These are phyloP conservation scores for Taiozyma sp. DNA, from an alignment of 1,139 yeast species.

Conservation along the genomic window DNA sequence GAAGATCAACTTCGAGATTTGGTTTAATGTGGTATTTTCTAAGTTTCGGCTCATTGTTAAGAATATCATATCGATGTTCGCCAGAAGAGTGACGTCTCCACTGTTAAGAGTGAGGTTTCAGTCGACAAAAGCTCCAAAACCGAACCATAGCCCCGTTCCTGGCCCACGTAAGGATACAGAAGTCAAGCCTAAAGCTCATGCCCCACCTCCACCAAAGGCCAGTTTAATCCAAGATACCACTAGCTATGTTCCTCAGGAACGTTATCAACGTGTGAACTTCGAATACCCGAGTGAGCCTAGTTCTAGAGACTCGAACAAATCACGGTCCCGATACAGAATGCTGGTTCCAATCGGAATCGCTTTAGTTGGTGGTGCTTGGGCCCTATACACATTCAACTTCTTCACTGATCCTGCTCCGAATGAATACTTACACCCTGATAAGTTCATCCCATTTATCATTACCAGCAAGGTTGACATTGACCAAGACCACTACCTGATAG, in stretches of 20 bases:
- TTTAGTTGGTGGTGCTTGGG: slow-evolving; percentile 53
- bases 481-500: slow-evolving; percentile 66
- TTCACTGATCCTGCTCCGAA: slow-evolving; percentile 32
- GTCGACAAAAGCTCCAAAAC: slow-evolving; percentile 1
- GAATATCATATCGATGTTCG: not conserved
- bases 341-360: slow-evolving; percentile 55
- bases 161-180: not conserved
- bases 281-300: slow-evolving; percentile 49
- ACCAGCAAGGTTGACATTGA: slow-evolving; percentile 68
- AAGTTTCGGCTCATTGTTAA: no score
- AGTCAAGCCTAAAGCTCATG: slow-evolving; percentile 14
- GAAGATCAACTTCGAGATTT: no score
- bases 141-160: slow-evolving; percentile 3
- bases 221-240: not conserved
- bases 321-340: slow-evolving; percentile 27
- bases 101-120: not conserved
- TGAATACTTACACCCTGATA: slow-evolving; percentile 35
- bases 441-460: slow-evolving; percentile 65
- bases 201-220: slow-evolving; percentile 12
- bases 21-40: no score
- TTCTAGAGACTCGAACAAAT: slow-evolving; percentile 1
- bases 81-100: not conserved
- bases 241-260: slow-evolving; percentile 46
- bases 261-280: slow-evolving; percentile 49
- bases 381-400: slow-evolving; percentile 51